These are phyloP conservation scores for Fusarium haematococcum DNA, from an alignment of 2,329 filamentous ascomycete genomes.

Conservation along the genomic window DNA sequence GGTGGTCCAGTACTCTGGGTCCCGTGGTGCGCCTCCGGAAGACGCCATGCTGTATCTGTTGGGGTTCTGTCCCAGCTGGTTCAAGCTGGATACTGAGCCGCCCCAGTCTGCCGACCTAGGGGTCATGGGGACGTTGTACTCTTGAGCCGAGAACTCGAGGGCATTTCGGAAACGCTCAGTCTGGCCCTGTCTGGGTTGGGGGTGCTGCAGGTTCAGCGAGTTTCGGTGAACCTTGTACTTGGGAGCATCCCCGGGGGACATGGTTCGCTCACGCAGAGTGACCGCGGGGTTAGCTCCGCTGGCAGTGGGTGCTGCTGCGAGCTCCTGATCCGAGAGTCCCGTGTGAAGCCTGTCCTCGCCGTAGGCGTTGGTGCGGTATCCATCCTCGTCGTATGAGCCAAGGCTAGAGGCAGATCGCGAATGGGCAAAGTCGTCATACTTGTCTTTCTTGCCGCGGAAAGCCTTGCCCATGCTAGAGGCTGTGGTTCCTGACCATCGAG, in stretches of 20 bases:
- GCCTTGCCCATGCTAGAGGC: constrained; percentile 86
- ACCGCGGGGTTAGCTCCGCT: constrained; percentile 41
- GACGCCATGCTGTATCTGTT: constrained; percentile 63
- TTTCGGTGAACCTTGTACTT: constrained; percentile 88
- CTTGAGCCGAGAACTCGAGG: constrained; percentile 78
- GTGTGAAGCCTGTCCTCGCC: constrained; percentile 71
- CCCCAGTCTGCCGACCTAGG: constrained; percentile 73
- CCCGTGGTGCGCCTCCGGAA: constrained; percentile 46
- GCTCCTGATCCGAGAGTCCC: constrained; percentile 66
- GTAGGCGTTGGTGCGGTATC: constrained; percentile 65
- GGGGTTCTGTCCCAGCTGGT: constrained; percentile 61
- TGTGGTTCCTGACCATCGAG: constrained; percentile 97
- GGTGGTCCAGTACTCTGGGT: constrained; percentile 58
- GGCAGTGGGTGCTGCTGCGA: constrained; percentile 27
- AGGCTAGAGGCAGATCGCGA: constrained; percentile 85
- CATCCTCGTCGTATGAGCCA: constrained; percentile 70
- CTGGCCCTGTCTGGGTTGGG: constrained; percentile 79
- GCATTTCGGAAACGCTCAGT: constrained; percentile 80
- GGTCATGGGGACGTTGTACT: constrained; percentile 72
- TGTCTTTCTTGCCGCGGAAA: constrained; percentile 73
- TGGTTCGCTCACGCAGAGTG: constrained; percentile 60
- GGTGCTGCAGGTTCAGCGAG: constrained; percentile 82
- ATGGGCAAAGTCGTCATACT: constrained; percentile 68
- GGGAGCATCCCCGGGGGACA: constrained; percentile 75
- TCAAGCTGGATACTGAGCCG: constrained; percentile 69